Conservation (phyloP, 441 rosid genomes). For the Syzygium syzygioides region DNA sequence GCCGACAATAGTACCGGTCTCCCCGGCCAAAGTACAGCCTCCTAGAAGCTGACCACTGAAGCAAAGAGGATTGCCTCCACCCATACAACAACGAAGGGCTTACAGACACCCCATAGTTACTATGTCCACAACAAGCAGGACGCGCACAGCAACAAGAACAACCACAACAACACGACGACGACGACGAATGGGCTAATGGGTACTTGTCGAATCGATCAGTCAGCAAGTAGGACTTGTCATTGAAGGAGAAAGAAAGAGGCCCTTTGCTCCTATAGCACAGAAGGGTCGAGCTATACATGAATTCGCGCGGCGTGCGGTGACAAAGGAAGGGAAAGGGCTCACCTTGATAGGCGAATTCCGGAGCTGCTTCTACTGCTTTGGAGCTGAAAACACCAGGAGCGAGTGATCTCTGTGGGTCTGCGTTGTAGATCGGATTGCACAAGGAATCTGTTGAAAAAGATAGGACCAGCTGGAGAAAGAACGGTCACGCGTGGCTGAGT, state of each 20-base stretch:
- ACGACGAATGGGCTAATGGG: constrained; percentile 9
- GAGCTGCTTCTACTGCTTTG: background rate
- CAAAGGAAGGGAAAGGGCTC: constrained; percentile 8
- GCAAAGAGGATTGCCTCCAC: constrained; percentile 62
- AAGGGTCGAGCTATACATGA: constrained; percentile 28
- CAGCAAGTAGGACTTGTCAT: constrained; percentile 40
- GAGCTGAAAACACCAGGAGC: background rate
- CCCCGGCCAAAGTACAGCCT: constrained; percentile 39
- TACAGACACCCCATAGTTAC: constrained; percentile 19
- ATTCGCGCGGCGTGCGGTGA: constrained; percentile 39
- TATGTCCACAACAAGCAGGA: constrained; percentile 3
- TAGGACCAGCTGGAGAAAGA: background rate
- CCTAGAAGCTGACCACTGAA: constrained; percentile 55
- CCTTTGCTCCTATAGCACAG: constrained; percentile 39
- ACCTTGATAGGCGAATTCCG: constrained; percentile 16
- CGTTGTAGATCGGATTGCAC: background rate
- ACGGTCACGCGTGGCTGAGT: background rate
- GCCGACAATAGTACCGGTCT: constrained; percentile 17
- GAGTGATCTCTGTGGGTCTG: background rate
- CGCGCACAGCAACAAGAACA: constrained; percentile 14
- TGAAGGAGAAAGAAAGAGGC: constrained; percentile 39
- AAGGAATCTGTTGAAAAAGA: background rate
- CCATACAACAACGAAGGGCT: constrained; percentile 50
- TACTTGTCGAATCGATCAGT: constrained; percentile 40
- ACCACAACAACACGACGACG: constrained; percentile 12